Percentiles rank a stretch among this genome's conserved stretches.
Evolutionary conservation across 306 rosid species (phyloP).

Genomic region (Trifolium fragiferum): DNA sequence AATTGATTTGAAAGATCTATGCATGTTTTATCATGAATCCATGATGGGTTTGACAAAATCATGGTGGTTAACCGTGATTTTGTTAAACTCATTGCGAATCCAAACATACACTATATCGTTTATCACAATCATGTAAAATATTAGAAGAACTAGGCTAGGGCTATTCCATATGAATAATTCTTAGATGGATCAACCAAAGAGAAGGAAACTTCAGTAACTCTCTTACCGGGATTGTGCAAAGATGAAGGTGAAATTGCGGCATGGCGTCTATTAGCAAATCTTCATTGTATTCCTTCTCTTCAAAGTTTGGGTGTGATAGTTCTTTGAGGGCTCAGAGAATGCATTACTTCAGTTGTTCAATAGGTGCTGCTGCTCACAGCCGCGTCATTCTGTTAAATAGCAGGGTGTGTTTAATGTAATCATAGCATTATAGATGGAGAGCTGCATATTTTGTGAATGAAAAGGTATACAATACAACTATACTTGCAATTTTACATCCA

Average conservation of each 20-base stretch:
- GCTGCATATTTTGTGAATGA: conserved; percentile 46
- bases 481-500: conserved; percentile 21
- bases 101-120: too few species aligned
- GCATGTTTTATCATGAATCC: too few species aligned
- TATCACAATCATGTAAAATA: too few species aligned
- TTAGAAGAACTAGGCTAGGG: background rate
- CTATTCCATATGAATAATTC: too few species aligned
- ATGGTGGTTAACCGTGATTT: too few species aligned
- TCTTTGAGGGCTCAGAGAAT: conserved; percentile 71
- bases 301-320: conserved; percentile 72
- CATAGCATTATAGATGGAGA: conserved; percentile 13
- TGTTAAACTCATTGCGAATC: too few species aligned
- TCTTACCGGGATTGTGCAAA: too few species aligned
- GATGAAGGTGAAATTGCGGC: conserved; percentile 34
- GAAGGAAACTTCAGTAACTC: too few species aligned
- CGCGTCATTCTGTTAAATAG: conserved; percentile 48
- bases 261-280: conserved; percentile 65
- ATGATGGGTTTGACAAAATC: too few species aligned
- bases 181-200: too few species aligned
- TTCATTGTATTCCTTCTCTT: conserved; percentile 77
- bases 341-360: conserved; percentile 74
- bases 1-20: too few species aligned
- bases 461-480: conserved; percentile 28
- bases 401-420: conserved; percentile 16
- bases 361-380: conserved; percentile 70